These are phyloP conservation scores for Chaetomium fimeti DNA, from an alignment of 495 filamentous ascomycete genomes.

Conservation along the genomic window DNA sequence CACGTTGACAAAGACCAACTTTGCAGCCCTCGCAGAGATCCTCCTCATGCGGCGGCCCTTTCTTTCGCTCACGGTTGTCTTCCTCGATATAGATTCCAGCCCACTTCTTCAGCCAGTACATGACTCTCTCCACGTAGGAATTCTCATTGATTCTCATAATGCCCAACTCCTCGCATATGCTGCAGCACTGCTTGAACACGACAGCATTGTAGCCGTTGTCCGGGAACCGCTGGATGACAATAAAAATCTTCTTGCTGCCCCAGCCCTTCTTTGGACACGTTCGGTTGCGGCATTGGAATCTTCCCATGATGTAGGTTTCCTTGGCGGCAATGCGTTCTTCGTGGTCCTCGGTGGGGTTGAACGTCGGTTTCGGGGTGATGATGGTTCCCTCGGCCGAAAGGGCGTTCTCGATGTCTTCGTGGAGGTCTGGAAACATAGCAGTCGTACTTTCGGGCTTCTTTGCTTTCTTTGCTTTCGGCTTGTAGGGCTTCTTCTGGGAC, in stretches of 20 bases:
- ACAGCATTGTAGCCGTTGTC: slow-evolving; percentile 33
- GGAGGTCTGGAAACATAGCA: slow-evolving; percentile 9
- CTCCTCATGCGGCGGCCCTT: slow-evolving; percentile 23
- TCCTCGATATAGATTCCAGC: slow-evolving; percentile 24
- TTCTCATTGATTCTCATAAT: slow-evolving; percentile 28
- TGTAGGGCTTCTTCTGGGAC: neutral
- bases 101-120: slow-evolving; percentile 36
- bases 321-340: slow-evolving; percentile 9
- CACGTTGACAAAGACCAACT: slow-evolving; percentile 18
- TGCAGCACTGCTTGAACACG: slow-evolving; percentile 36
- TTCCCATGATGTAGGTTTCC: slow-evolving; percentile 33
- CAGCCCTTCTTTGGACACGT: slow-evolving; percentile 28
- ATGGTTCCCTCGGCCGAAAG: neutral
- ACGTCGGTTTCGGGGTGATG: neutral
- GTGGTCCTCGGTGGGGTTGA: neutral
- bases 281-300: slow-evolving; percentile 28
- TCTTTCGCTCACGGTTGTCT: neutral
- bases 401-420: slow-evolving; percentile 1
- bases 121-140: slow-evolving; percentile 34
- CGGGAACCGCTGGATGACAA: slow-evolving; percentile 28
- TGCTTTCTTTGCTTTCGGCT: neutral
- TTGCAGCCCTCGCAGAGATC: slow-evolving; percentile 36
- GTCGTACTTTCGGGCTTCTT: neutral
- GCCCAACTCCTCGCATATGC: slow-evolving; percentile 28
- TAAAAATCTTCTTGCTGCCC: slow-evolving; percentile 34